Percentiles rank a stretch among this genome's conserved stretches.
Conservation (phyloP, 345 rosid genomes). For the Salix exigua region DNA sequence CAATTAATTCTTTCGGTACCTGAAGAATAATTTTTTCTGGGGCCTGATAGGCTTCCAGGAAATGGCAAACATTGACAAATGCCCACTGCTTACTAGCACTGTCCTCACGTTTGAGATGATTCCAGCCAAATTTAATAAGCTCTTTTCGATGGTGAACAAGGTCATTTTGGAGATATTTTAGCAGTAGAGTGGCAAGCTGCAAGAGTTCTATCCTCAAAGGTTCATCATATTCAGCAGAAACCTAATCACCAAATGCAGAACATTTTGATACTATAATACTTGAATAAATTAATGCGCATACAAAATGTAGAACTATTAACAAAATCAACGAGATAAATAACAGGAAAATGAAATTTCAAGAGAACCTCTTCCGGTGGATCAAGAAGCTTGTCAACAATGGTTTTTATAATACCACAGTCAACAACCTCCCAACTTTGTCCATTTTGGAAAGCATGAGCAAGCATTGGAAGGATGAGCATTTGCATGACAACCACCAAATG, state of each 20-base stretch:
- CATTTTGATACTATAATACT: slow-evolving; percentile 9
- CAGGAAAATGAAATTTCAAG: not conserved
- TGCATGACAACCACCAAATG: slow-evolving; percentile 96
- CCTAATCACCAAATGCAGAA: slow-evolving; percentile 37
- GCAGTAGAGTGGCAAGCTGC: slow-evolving; percentile 96
- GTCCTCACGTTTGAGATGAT: slow-evolving; percentile 98
- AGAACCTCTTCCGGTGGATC: slow-evolving; percentile 99
- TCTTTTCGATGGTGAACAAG: slow-evolving; percentile 98
- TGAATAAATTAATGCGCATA: not conserved
- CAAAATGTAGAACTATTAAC: not conserved
- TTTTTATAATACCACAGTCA: slow-evolving; percentile 79
- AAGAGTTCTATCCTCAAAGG: slow-evolving; percentile 95
- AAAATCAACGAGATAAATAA: not conserved
- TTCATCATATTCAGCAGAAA: slow-evolving; percentile 97
- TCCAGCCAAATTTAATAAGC: slow-evolving; percentile 98
- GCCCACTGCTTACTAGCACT: slow-evolving; percentile 99
- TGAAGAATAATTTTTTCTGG: slow-evolving; percentile 98
- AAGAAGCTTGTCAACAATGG: slow-evolving; percentile 95
- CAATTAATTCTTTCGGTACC: slow-evolving; percentile 39
- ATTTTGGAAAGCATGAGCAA: slow-evolving; percentile 91
- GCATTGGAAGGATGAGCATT: slow-evolving; percentile 99
- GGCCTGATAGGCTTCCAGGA: slow-evolving; percentile 98
- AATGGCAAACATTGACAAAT: slow-evolving; percentile 98
- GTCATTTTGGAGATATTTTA: slow-evolving; percentile 88
- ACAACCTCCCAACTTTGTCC: slow-evolving; percentile 91